Percentiles rank a stretch among this genome's conserved stretches.
Evolutionary conservation across 345 rosid genomes (phyloP).

Genomic region (Hirschfeldia incana): DNA sequence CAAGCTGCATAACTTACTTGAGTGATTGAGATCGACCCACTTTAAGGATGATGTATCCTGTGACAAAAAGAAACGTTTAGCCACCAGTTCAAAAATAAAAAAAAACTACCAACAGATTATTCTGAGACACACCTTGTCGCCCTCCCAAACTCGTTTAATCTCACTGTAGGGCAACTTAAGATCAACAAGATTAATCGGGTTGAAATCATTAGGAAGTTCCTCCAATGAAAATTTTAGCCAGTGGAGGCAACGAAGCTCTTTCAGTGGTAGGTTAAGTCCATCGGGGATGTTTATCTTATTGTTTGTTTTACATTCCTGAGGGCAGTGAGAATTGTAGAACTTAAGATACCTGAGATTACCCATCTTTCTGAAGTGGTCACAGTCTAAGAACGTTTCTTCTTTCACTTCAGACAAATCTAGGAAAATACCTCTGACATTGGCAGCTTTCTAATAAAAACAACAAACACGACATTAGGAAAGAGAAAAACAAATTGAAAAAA

Average conservation of each 20-base stretch:
- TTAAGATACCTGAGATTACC: neutral
- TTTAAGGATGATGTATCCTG: conserved; percentile 20
- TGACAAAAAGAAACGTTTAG: neutral
- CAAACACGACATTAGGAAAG: neutral
- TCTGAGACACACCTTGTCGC: conserved; percentile 16
- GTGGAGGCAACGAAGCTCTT: neutral
- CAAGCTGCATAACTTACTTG: conserved; percentile 9
- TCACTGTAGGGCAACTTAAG: conserved; percentile 16
- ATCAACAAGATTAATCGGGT: conserved; percentile 3
- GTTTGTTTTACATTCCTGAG: neutral
- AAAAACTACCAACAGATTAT: neutral
- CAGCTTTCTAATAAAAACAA: neutral
- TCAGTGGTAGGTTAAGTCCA: neutral
- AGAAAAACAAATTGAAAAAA: neutral
- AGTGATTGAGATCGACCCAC: conserved; percentile 17
- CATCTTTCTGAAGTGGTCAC: neutral
- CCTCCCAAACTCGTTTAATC: conserved; percentile 31
- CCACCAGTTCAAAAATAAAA: neutral
- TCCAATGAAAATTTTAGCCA: neutral
- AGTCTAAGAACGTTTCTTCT: neutral
- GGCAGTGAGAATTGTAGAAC: neutral
- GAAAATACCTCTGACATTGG: neutral
- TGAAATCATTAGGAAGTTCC: conserved; percentile 20
- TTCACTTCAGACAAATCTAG: neutral
- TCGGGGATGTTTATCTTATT: neutral